A percentile compares a stretch with the other conserved stretches of the same genome.
Conservation (phyloP, 1,139 yeast species). For the Kodamaea sp. region DNA sequence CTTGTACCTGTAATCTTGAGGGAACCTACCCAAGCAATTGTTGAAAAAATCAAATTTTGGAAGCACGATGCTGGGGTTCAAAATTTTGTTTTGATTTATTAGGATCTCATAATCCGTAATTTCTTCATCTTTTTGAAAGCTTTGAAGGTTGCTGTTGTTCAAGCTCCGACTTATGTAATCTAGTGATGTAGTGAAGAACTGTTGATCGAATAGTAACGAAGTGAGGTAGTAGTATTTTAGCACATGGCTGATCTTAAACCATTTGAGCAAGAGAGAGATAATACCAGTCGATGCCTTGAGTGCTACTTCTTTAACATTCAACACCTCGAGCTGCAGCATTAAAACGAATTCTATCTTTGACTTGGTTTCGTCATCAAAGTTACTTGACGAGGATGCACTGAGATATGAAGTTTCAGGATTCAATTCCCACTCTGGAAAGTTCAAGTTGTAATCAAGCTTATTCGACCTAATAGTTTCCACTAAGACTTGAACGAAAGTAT, state of each 20-base stretch:
- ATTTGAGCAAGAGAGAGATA: conserved; percentile 54
- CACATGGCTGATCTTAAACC: conserved; percentile 81
- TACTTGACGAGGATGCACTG: conserved; percentile 11
- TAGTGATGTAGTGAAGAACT: conserved; percentile 44
- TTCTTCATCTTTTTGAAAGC: conserved; percentile 11
- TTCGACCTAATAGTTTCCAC: conserved; percentile 62
- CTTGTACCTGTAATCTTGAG: conserved; percentile 16
- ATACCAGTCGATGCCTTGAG: conserved; percentile 64
- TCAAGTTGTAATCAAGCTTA: conserved; percentile 35
- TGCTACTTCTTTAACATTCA: conserved; percentile 63
- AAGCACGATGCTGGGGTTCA: conserved; percentile 47
- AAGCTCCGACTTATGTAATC: conserved; percentile 42
- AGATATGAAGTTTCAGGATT: conserved; percentile 37
- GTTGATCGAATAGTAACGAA: conserved; percentile 73
- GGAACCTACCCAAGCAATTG: conserved; percentile 31
- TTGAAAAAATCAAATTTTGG: conserved; percentile 47
- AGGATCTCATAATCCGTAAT: conserved; percentile 34
- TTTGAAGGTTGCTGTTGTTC: conserved; percentile 38
- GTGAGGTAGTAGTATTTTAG: conserved; percentile 76
- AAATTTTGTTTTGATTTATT: conserved; percentile 39
- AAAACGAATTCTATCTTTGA: conserved; percentile 28
- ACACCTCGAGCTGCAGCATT: conserved; percentile 51
- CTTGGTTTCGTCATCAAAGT: conserved; percentile 19
- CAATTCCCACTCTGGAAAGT: conserved; percentile 40
- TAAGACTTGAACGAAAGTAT: conserved; percentile 63